Base-by-base conservation (phyloP, 2,329 filamentous ascomycete species). In the Bipolaris oryzae region DNA sequence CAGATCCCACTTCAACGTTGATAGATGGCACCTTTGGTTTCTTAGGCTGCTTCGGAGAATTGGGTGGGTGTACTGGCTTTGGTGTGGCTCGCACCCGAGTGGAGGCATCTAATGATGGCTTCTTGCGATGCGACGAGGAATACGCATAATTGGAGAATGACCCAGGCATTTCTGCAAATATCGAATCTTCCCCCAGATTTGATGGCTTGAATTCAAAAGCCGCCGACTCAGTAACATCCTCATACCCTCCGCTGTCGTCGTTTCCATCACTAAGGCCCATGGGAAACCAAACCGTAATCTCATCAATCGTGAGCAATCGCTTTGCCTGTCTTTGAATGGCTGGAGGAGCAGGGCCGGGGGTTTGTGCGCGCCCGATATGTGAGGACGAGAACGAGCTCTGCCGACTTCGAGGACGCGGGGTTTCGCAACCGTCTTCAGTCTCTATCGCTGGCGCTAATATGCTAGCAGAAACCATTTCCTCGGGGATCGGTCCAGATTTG, bases 61-160 rank as follows among this genome's bases (percentile, higher is more conserved):
- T 63, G 13, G 61, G 53, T n/a, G 25, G 15, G 16, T 44, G 52
- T 11, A 18, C 5, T 6, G 53, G 18, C 25, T 58, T 69, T 7
- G 58, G 25, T 15, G 45, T 55, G 10, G 62, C 48, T 34, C 63
- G 67, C 34, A 43, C 64, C 33, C 66, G 66, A 21, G 61, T 46
- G 7, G 64, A 64, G 25, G 66, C 67, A 25, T 69, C 68, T 47
- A 65, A 38, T 1, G 69, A 67, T 42, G 53, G 52, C 50, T 66
- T 69, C 13, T 63, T 67, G 44, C 71, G 68, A 10, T 72, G 63
- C 9, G 74, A 71, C 6, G 74, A 76, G 25, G 76, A 71, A 39
- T 80, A 76, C 2, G 79, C 79, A 61, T 82, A 81, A 21, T 76
- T 73, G 0, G 80, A 82, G 61, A 82, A 82, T 0, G 79, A 76